Conservation (phyloP, 2,329 filamentous ascomycete species). For the Lachnellula willkommii region DNA sequence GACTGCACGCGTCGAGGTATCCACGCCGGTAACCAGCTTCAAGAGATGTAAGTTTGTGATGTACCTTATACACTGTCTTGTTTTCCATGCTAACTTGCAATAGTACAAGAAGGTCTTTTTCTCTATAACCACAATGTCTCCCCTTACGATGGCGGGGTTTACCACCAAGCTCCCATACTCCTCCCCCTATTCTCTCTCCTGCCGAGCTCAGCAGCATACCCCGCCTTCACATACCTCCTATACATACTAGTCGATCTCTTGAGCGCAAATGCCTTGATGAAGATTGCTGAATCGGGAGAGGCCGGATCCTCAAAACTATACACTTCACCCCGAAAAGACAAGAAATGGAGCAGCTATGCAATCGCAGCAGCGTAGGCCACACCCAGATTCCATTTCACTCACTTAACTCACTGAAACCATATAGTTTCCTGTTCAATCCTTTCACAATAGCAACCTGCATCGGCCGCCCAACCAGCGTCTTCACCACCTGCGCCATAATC, state of each 20-base stretch:
- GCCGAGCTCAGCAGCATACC: slow-evolving; percentile 60
- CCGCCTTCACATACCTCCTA: slow-evolving; percentile 71
- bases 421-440: slow-evolving; percentile 86
- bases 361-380: slow-evolving; percentile 69
- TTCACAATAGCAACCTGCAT: slow-evolving; percentile 90
- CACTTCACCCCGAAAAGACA: slow-evolving; percentile 69
- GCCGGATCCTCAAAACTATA: slow-evolving; percentile 69
- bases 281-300: slow-evolving; percentile 77
- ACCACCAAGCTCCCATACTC: slow-evolving; percentile 77
- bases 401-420: too few species aligned
- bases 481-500: slow-evolving; percentile 84
- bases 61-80: neutral
- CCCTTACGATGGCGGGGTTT: slow-evolving; percentile 90
- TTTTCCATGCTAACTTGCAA: slow-evolving; percentile 8
- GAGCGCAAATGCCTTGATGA: slow-evolving; percentile 71
- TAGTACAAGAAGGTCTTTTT: slow-evolving; percentile 94
- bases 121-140: slow-evolving; percentile 95
- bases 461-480: slow-evolving; percentile 80
- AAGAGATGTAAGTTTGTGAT: slow-evolving; percentile 68
- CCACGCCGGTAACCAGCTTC: slow-evolving; percentile 95
- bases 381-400: too few species aligned
- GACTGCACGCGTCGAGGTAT: slow-evolving; percentile 89
- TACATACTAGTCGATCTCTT: slow-evolving; percentile 78
- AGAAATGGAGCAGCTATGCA: slow-evolving; percentile 67
- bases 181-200: slow-evolving; percentile 88